phyloP scores from a whole-genome alignment of 1,284 basidiomycete species.

The Stygiomarasmius scandens region DNA sequence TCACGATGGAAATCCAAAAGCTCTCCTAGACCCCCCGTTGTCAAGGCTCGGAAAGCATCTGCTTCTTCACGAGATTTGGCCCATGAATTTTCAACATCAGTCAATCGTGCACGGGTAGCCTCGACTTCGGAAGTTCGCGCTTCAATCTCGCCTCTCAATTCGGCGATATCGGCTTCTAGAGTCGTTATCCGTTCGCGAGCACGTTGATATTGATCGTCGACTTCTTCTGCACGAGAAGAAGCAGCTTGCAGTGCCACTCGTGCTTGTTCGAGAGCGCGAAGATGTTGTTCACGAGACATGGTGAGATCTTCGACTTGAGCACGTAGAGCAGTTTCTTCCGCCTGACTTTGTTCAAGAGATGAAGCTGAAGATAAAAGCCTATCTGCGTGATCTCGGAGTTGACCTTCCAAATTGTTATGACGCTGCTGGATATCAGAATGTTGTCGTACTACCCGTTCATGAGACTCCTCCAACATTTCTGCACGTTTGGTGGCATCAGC shows the following conservation, averaged over 20 bases:
- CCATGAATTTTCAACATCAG: constrained; percentile 85
- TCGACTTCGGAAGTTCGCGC: constrained; percentile 73
- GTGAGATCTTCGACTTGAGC: constrained; percentile 74
- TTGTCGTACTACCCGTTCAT: constrained; percentile 70
- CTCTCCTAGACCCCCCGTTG: constrained; percentile 83
- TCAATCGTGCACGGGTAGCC: constrained; percentile 60
- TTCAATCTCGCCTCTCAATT: constrained; percentile 81
- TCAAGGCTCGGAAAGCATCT: constrained; percentile 81
- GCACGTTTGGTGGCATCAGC: constrained; percentile 82
- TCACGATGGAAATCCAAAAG: constrained; percentile 84
- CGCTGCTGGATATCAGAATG: constrained; percentile 77
- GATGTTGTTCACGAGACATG: constrained; percentile 77
- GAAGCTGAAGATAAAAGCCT: constrained; percentile 77
- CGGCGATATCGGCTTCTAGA: constrained; percentile 76
- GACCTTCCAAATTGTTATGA: constrained; percentile 63
- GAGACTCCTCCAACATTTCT: constrained; percentile 80
- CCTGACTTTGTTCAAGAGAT: constrained; percentile 76
- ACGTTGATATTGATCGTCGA: constrained; percentile 75
- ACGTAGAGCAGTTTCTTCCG: constrained; percentile 72
- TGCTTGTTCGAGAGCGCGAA: constrained; percentile 85
- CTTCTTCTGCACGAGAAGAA: constrained; percentile 78
- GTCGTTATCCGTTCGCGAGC: constrained; percentile 67
- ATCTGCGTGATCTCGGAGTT: constrained; percentile 81
- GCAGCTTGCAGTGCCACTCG: constrained; percentile 79
- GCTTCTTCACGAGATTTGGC: constrained; percentile 89